These are phyloP conservation scores for Coelastrella sp. DNA, from an alignment of 139 green algal species.

Conservation along the genomic window DNA sequence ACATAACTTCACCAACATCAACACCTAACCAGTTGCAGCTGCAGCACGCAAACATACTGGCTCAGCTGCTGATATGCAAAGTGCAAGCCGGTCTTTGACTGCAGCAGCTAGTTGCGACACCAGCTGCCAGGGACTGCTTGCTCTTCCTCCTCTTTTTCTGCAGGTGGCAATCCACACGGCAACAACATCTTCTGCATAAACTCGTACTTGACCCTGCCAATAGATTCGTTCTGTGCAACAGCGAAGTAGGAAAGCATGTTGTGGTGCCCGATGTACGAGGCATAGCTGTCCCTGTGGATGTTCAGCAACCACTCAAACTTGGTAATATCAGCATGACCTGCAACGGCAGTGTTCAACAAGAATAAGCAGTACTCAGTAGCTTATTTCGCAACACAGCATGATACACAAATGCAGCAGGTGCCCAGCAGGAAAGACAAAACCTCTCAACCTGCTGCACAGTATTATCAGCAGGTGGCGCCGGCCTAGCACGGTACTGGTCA, in stretches of 20 bases:
- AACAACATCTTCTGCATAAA: constrained; percentile 95
- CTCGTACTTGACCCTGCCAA: constrained; percentile 92
- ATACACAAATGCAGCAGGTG: too few relatives aligned
- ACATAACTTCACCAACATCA: not conserved
- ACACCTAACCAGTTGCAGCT: not conserved
- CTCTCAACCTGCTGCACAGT: not conserved
- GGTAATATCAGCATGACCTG: constrained; percentile 83
- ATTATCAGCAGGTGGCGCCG: not conserved
- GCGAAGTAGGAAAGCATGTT: constrained; percentile 92
- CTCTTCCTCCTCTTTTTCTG: constrained; percentile 70
- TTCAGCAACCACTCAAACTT: constrained; percentile 98
- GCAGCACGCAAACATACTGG: not conserved
- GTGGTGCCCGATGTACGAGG: constrained; percentile 94
- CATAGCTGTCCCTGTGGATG: constrained; percentile 97
- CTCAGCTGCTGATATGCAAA: not conserved
- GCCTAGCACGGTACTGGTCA: too few relatives aligned
- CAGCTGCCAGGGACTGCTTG: not conserved
- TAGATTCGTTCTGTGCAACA: constrained; percentile 95
- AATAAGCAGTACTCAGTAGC: too few relatives aligned
- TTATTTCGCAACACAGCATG: not conserved
- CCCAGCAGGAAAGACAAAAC: not conserved
- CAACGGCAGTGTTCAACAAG: too few relatives aligned
- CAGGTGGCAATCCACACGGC: constrained; percentile 87
- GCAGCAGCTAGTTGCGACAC: not conserved
- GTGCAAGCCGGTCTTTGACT: not conserved